A percentile compares a stretch with the other conserved stretches of the same genome.
Evolutionary conservation across 768 basidiomycete genomes (phyloP).

Genomic region (Agrocybe chaxingu): DNA sequence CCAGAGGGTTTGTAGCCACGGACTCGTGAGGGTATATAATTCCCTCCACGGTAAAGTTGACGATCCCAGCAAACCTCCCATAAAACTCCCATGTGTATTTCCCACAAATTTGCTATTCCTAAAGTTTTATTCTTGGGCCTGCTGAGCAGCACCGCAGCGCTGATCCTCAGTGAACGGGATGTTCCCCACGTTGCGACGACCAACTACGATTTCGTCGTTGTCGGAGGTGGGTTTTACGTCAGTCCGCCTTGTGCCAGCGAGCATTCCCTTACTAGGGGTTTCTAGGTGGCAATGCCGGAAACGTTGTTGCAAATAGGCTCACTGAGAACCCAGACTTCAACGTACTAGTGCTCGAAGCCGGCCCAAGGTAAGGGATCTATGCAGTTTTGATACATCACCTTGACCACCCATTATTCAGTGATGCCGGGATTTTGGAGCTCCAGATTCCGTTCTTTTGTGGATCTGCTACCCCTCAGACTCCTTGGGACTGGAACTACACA

Average conservation of each 20-base stretch:
- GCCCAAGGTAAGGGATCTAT: slow-evolving; percentile 40
- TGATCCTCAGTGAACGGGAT: too few relatives aligned
- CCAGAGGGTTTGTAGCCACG: too few relatives aligned
- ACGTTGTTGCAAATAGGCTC: slow-evolving; percentile 50
- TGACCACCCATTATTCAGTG: background rate
- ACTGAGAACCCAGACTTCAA: slow-evolving; percentile 44
- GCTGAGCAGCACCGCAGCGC: too few relatives aligned
- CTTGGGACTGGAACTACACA: slow-evolving; percentile 26
- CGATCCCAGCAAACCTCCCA: too few relatives aligned
- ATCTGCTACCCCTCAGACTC: slow-evolving; percentile 10
- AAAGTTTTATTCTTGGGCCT: too few relatives aligned
- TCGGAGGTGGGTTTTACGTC: slow-evolving; percentile 13
- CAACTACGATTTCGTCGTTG: slow-evolving; percentile 17
- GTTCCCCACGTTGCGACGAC: background rate
- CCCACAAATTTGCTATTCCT: too few relatives aligned
- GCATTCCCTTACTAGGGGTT: too few relatives aligned
- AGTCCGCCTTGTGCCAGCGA: background rate
- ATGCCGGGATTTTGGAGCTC: slow-evolving; percentile 1
- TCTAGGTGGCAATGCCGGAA: slow-evolving; percentile 50
- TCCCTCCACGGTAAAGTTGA: too few relatives aligned
- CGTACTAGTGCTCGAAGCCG: slow-evolving; percentile 53
- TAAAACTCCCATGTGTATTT: too few relatives aligned
- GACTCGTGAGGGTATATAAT: too few relatives aligned
- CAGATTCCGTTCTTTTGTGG: slow-evolving; percentile 9
- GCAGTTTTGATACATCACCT: background rate